Percentiles rank a stretch among this genome's conserved stretches.
Conservation (phyloP, 148 eudicot species). For the Rhododendron henanense region DNA sequence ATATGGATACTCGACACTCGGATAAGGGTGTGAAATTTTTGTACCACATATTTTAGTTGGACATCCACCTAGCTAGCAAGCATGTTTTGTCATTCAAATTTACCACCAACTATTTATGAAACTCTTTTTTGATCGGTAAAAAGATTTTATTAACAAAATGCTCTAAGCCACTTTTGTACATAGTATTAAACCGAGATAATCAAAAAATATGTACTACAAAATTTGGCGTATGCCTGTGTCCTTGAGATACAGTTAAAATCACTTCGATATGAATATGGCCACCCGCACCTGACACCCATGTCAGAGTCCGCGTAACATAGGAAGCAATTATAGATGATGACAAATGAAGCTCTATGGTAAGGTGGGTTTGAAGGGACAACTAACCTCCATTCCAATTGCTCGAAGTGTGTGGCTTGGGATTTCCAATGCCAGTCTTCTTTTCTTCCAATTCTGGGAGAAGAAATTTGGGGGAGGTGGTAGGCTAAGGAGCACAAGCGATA, state of each 20-base stretch:
- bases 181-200: too few relatives aligned
- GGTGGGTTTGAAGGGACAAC: conserved; percentile 12
- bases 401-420: conserved; percentile 26
- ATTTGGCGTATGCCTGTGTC: neutral
- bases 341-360: neutral
- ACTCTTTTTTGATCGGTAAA: neutral
- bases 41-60: neutral
- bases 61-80: neutral
- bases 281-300: neutral
- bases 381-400: conserved; percentile 21
- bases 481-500: conserved; percentile 18
- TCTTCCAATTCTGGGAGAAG: neutral
- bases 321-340: conserved; percentile 9
- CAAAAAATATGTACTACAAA: neutral
- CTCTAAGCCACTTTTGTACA: neutral
- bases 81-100: neutral
- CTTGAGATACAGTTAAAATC: neutral
- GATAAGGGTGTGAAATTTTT: neutral
- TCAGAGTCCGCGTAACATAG: neutral
- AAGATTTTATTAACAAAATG: neutral
- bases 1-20: neutral
- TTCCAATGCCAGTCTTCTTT: conserved; percentile 22
- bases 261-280: neutral
- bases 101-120: neutral
- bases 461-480: neutral